phyloP scores from a whole-genome alignment of 75 land plant genomes.

The Picea sitchensis region DNA sequence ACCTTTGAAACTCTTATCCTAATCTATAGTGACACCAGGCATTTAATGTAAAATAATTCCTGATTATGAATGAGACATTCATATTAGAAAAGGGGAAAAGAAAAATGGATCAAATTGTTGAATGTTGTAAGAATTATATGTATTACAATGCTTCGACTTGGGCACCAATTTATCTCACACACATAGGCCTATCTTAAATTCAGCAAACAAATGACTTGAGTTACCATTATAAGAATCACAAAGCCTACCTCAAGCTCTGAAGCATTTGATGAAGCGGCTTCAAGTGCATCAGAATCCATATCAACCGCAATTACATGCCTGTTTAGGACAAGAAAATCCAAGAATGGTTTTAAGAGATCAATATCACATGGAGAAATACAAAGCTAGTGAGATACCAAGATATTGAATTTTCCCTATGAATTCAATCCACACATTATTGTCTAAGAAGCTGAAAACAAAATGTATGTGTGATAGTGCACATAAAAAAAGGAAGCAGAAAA shows the following conservation, averaged over 20 bases:
- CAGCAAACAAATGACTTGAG: neutral
- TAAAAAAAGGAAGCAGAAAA: neutral
- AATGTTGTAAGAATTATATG: neutral
- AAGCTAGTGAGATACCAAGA: neutral
- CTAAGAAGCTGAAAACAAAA: neutral
- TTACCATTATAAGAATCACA: neutral
- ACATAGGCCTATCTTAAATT: too few species aligned
- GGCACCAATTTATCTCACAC: neutral
- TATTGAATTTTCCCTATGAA: neutral
- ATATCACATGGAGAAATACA: neutral
- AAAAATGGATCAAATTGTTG: neutral
- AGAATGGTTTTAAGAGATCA: neutral
- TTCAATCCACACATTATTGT: neutral
- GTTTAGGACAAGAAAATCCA: neutral
- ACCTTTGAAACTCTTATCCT: too few species aligned
- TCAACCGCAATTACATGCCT: slow-evolving; percentile 87
- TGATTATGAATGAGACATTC: too few species aligned
- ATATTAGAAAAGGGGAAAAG: neutral
- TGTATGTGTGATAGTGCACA: neutral
- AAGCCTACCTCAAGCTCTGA: slow-evolving; percentile 71
- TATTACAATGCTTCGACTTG: neutral
- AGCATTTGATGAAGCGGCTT: slow-evolving; percentile 67
- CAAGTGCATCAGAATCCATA: slow-evolving; percentile 70
- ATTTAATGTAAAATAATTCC: too few species aligned
- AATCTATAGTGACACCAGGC: too few species aligned